phyloP scores from a whole-genome alignment of 176 grass and related monocot species.

The Hsuehochloa calcarea region DNA sequence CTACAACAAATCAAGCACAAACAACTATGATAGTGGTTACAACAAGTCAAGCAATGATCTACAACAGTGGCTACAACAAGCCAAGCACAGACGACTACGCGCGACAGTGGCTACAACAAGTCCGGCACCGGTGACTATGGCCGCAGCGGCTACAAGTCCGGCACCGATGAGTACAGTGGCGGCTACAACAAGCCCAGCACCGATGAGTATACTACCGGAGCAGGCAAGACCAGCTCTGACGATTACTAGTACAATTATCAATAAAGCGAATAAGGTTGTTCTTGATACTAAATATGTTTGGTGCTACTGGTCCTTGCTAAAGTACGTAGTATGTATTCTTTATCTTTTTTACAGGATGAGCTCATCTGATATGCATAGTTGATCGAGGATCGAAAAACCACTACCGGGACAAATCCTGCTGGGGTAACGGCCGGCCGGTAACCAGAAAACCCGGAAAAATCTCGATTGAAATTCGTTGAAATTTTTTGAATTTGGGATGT shows the following conservation, averaged over 20 bases:
- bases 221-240: not conserved
- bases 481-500: too few relatives aligned
- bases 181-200: slow-evolving; percentile 7
- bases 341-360: not conserved
- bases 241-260: not conserved
- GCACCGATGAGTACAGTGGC: not conserved
- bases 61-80: not conserved
- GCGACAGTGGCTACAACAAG: not conserved
- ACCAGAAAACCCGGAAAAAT: too few relatives aligned
- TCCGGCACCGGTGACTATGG: not conserved
- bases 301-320: not conserved
- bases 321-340: not conserved
- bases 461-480: too few relatives aligned
- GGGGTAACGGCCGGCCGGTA: too few relatives aligned
- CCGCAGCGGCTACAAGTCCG: not conserved
- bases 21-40: not conserved
- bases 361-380: not conserved
- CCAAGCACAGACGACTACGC: not conserved
- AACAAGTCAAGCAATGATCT: not conserved
- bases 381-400: too few relatives aligned
- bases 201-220: not conserved
- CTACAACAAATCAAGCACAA: not conserved
- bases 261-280: not conserved
- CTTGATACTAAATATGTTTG: not conserved
- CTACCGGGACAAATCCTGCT: too few relatives aligned